Conservation (phyloP, 1,284 basidiomycete species). For the Microbotryum scabiosae region DNA sequence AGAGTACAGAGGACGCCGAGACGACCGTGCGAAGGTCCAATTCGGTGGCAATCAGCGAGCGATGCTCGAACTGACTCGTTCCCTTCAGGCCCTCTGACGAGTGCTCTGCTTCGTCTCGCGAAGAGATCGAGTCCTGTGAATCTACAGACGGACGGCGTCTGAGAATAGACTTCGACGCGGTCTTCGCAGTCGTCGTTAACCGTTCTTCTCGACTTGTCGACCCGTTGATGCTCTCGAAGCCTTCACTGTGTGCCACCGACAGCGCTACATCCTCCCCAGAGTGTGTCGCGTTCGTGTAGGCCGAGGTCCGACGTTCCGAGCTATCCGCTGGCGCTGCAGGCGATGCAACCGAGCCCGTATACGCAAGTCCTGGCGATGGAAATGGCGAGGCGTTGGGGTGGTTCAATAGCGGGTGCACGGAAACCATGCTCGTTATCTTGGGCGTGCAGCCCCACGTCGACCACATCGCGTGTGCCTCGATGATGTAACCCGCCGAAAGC, state of each 20-base stretch:
- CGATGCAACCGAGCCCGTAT: too few relatives aligned
- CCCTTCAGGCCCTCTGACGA: slow-evolving; percentile 1
- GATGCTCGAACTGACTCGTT: slow-evolving; percentile 1
- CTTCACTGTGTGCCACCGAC: too few relatives aligned
- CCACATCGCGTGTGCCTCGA: slow-evolving; percentile 20
- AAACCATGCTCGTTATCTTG: slow-evolving; percentile 5
- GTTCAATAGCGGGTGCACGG: slow-evolving; percentile 3
- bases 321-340: too few relatives aligned
- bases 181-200: too few relatives aligned
- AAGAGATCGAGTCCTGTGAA: slow-evolving; percentile 12
- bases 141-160: neutral
- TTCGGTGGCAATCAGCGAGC: slow-evolving; percentile 25
- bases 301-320: too few relatives aligned
- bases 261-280: too few relatives aligned
- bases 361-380: too few relatives aligned
- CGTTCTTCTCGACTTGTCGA: too few relatives aligned
- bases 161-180: too few relatives aligned
- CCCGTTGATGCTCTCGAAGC: too few relatives aligned
- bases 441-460: slow-evolving; percentile 21
- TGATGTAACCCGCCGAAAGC: slow-evolving; percentile 20
- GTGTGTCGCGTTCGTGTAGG: too few relatives aligned
- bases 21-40: slow-evolving; percentile 27
- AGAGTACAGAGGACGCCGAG: slow-evolving; percentile 18
- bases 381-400: neutral
- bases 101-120: slow-evolving; percentile 3